Base-by-base conservation (phyloP, 257 asterid species). In the Phtheirospermum japonicum region DNA sequence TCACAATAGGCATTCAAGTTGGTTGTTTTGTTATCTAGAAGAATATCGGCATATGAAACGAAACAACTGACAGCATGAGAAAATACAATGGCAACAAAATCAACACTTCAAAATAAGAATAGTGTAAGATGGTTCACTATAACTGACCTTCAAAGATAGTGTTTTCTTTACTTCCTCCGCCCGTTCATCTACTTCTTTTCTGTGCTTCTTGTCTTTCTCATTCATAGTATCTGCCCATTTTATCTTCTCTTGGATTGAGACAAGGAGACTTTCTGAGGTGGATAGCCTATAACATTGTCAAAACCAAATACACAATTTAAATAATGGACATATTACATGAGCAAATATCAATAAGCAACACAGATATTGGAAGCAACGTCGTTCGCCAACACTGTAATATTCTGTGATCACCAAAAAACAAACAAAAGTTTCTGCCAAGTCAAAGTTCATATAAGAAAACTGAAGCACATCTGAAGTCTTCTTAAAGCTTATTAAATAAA, bases 191-290 rank as follows among this genome's bases (percentile, higher is more conserved):
- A 86, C 69, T 68, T 86, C 98, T 73, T 84, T 85, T 57, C 60
- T 70, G 67, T 91, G 96, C 70, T 86, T 84, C 79, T 80, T 81
- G 83, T 86, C 84, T 64, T 60, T 50, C 70, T 84, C 94, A 71
- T 85, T 80, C 94, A 79, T 88, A 18, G 66, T 65, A 78, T 88
- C 98, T 12, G 96, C 98, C 98, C 98, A 91, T 16, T 86, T 86
- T 69, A 91, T 91, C 80, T 91, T 91, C 74, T 91, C 98, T 86
- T 91, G 94, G 77, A 91, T 91, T 64, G 98, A 75, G 60, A 76
- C 70, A 28, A 88, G 96, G 58, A 91, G 88, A 74, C 83, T 75
- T 67, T 91, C 98, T 37, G 98, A 91, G 9, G 94, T 88, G 56
- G 81, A 65, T 73, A 88, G 63, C 98, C 98, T 91, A 70, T 46